Percentiles rank a stretch among this genome's conserved stretches.
Conservation (phyloP, 306 rosid species). For the Cucurbita pepo region DNA sequence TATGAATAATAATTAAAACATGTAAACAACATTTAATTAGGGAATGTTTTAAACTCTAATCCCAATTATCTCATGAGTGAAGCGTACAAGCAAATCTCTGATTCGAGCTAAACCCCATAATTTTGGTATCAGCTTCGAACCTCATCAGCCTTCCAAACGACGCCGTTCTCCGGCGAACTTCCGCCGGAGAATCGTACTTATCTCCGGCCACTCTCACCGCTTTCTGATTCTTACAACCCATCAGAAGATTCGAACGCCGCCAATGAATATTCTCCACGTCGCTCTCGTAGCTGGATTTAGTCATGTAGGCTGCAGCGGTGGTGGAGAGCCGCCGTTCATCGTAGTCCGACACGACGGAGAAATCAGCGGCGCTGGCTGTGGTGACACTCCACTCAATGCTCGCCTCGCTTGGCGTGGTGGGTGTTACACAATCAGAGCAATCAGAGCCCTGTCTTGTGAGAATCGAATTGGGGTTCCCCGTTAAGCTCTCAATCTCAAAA, state of each 20-base stretch:
- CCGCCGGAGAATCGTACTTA: constrained; percentile 19
- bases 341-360: constrained; percentile 47
- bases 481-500: constrained; percentile 71
- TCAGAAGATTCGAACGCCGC: constrained; percentile 9
- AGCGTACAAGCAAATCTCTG: constrained; percentile 32
- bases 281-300: constrained; percentile 16
- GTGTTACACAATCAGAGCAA: constrained; percentile 38
- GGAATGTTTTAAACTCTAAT: not conserved
- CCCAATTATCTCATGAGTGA: not conserved
- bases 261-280: constrained; percentile 24
- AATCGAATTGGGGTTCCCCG: constrained; percentile 34
- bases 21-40: not conserved
- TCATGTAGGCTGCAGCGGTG: not conserved
- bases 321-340: constrained; percentile 42
- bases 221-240: constrained; percentile 71
- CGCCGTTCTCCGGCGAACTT: constrained; percentile 14
- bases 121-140: constrained; percentile 35
- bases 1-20: not conserved
- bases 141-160: constrained; percentile 24
- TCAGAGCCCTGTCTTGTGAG: constrained; percentile 29
- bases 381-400: constrained; percentile 94
- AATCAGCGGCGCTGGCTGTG: constrained; percentile 79
- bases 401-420: constrained; percentile 85
- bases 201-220: constrained; percentile 54
- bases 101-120: constrained; percentile 25